These are phyloP conservation scores for Penicillium sp. DNA, from an alignment of 2,329 filamentous ascomycete genomes.

Conservation along the genomic window DNA sequence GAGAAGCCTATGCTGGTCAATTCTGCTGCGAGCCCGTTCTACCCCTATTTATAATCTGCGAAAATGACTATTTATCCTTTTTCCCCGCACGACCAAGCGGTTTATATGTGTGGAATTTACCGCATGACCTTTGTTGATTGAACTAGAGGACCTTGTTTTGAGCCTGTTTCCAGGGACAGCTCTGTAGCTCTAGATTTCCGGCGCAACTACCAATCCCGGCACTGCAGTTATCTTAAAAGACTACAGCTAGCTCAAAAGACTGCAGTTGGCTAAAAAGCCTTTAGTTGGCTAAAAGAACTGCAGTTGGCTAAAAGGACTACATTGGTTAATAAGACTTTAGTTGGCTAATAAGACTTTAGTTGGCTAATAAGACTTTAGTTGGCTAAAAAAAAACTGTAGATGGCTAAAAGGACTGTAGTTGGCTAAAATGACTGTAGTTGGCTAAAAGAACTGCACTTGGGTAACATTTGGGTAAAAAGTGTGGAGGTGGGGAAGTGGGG, in stretches of 20 bases:
- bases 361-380: too few species aligned
- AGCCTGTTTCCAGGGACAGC: not conserved
- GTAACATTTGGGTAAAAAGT: constrained; percentile 1
- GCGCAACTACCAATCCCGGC: not conserved
- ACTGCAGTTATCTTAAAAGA: not conserved
- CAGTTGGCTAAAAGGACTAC: not conserved
- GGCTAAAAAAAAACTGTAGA: not conserved
- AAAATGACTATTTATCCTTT: constrained; percentile 5
- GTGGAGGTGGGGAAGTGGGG: constrained; percentile 5
- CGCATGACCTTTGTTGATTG: not conserved
- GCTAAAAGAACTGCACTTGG: not conserved
- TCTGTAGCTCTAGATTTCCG: not conserved
- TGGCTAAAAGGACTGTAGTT: not conserved
- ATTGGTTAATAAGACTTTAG: not conserved
- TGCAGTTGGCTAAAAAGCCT: not conserved
- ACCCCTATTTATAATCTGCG: constrained; percentile 2
- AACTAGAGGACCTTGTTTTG: not conserved
- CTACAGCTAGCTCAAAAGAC: too few species aligned
- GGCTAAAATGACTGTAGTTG: not conserved
- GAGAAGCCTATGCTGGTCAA: constrained; percentile 1
- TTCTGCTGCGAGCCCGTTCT: not conserved
- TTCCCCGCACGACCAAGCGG: not conserved
- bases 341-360: too few species aligned
- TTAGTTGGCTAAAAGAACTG: not conserved
- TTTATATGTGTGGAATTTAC: not conserved